A percentile compares a stretch with the other conserved stretches of the same genome.
Conservation (phyloP, 805 yeast genomes). For the Metschnikowia colocasiae region DNA sequence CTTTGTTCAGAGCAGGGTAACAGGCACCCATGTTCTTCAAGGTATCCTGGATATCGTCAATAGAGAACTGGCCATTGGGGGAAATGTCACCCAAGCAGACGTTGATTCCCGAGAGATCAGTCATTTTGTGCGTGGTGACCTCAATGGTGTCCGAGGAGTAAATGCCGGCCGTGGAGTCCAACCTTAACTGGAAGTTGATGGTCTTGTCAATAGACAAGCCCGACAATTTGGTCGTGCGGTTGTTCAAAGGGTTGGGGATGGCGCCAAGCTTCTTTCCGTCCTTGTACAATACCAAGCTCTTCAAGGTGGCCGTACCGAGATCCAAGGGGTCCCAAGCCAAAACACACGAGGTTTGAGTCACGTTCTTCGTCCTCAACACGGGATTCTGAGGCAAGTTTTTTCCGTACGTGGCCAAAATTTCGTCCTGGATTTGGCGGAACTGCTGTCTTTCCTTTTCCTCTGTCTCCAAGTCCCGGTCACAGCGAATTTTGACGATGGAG, state of each 20-base stretch:
- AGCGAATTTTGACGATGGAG: conserved; percentile 78
- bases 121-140: conserved; percentile 90
- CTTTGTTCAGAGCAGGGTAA: conserved; percentile 63
- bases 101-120: conserved; percentile 89
- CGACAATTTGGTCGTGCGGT: conserved; percentile 79
- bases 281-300: conserved; percentile 72
- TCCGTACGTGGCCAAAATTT: conserved; percentile 71
- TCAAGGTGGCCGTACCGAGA: conserved; percentile 77
- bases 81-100: conserved; percentile 83
- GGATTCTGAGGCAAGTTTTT: conserved; percentile 69
- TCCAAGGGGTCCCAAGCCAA: conserved; percentile 89
- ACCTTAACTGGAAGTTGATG: conserved; percentile 72
- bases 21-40: conserved; percentile 74
- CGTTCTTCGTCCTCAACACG: conserved; percentile 61
- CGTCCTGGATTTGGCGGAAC: conserved; percentile 68
- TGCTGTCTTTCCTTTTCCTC: conserved; percentile 56
- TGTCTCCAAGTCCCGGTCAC: conserved; percentile 69
- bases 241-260: conserved; percentile 77
- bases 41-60: conserved; percentile 56
- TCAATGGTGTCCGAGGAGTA: conserved; percentile 63
- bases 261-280: conserved; percentile 70
- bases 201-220: conserved; percentile 86
- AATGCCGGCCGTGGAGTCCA: conserved; percentile 89
- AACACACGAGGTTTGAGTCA: conserved; percentile 92
- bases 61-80: conserved; percentile 43